Evolutionary conservation across 257 asterid genomes (phyloP), one percentile per base, ranked within the genome.

Genomic region (Vinca minor): DNA sequence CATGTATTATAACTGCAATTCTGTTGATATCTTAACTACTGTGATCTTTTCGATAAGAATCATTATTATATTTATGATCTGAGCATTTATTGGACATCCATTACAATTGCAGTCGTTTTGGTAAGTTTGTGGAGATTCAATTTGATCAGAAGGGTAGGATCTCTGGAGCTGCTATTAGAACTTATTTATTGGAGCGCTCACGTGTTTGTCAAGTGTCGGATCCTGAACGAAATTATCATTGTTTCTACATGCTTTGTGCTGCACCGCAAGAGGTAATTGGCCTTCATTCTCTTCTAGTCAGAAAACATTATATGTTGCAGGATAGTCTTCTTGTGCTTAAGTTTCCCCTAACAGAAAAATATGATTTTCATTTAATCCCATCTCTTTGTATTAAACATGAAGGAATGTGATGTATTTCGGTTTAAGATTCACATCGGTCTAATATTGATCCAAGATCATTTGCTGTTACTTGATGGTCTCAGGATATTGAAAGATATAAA

Each of bases 201-300:
- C 99, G 99, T 71, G 99, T 93, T 77, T 93, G 99, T 70, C 99
- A 93, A 80, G 59, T 93, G 67, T 93, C 99, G 59, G 97, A 93
- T 87, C 99, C 99, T 18, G 99, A 93, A 86, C 86, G 99, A 62
- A 93, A 93, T 73, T 93, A 93, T 73, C 99, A 93, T 73, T 93
- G 99, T 73, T 93, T 93, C 85, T 93, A 93, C 77, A 87, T 93
- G 97, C 91, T 93, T 63, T 93, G 99, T 83, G 95, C 97, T 66
- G 95, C 96, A 72, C 97, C 99, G 14, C 85, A 78, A 2, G 94
- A 85, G 96, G 99, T 87, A 84, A 60, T 63, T 60, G 18, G 49
- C 13, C 45, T 26, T 32, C 39, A n/a, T 20, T 60, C n/a, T 23
- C 63, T 53, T 41, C 74, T 28, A 23, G 54, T 52, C 65, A 60